Percentiles rank a stretch among this genome's conserved stretches.
Conservation (phyloP, 345 rosid species). For the Eucalyptus victrix region DNA sequence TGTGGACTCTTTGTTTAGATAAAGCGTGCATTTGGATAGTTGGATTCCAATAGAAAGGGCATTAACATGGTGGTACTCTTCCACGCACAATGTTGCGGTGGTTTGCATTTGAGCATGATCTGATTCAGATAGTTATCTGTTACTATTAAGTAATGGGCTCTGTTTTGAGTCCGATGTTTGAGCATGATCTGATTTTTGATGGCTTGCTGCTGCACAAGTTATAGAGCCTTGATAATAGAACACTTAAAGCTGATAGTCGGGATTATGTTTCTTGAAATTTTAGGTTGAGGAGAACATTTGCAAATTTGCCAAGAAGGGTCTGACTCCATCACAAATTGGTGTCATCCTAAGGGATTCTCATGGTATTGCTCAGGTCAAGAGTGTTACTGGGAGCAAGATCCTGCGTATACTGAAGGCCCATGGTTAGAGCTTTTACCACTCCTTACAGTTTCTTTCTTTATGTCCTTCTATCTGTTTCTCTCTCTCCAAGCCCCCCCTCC, state of each 20-base stretch:
- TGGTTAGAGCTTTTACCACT: conserved; percentile 1
- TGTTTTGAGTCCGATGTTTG: neutral
- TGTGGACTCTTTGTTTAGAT: neutral
- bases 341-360: conserved; percentile 66
- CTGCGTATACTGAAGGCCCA: conserved; percentile 51
- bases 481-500: accelerated
- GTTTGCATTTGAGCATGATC: neutral
- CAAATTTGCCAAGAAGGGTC: conserved; percentile 72
- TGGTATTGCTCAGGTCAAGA: conserved; percentile 58
- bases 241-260: neutral
- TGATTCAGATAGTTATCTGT: neutral
- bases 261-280: neutral
- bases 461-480: neutral
- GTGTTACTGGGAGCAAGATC: conserved; percentile 62
- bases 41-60: neutral
- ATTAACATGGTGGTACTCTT: neutral
- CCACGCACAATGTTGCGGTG: neutral
- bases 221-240: neutral
- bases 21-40: neutral
- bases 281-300: conserved; percentile 55
- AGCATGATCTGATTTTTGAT: neutral
- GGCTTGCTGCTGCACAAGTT: neutral
- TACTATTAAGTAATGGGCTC: neutral
- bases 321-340: conserved; percentile 71
- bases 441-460: neutral